Evolutionary conservation across 139 green algal genomes (phyloP), one percentile per base, ranked within the genome.

Genomic region (Microglena sp.): DNA sequence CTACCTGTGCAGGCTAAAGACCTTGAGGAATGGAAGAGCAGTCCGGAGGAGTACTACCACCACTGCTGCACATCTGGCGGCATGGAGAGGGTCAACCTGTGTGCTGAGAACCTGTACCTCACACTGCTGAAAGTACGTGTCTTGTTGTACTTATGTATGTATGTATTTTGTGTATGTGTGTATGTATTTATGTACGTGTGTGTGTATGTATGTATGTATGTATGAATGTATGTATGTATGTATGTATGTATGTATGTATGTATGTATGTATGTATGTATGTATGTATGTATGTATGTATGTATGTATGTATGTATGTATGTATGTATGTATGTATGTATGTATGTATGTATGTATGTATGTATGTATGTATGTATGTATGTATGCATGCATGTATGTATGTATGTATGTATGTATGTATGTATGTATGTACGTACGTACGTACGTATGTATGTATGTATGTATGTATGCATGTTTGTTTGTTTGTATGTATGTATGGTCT

Each of bases 31-130:
- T 94, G 87, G 83, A 44, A 72, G 27, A 71, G 67, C 0, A 57
- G 61, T 27, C 68, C 82, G 0, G 88, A 95, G 78, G 81, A 72
- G 24, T 95, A 88, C 62, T 75, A 87, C 50, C 79, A 91, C 33
- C 67, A 84, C 31, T 60, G 81, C 18, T 78, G 84, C 40, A 62
- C 68, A 29, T 70, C 66, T 8, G 69, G 68, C 2, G 88, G 73
- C 74, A 30, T 84, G 68, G 88, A 95, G 26, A 71, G 71, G 43
- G 45, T 87, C 33, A 77, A 82, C 11, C 71, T 76, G 29, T 88
- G 82, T 65, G 87, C 88, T 0, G 85, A 94, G 63, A 71, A 74
- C 32, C 74, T 89, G 15, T 80, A 78, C 68, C 50, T 81, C 24
- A 72, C 57, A 22, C 64, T 91, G n/a, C 77, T 91, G 4, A 73